Conservation (phyloP, 179 eudicot species). For the Corrigiola litoralis region DNA sequence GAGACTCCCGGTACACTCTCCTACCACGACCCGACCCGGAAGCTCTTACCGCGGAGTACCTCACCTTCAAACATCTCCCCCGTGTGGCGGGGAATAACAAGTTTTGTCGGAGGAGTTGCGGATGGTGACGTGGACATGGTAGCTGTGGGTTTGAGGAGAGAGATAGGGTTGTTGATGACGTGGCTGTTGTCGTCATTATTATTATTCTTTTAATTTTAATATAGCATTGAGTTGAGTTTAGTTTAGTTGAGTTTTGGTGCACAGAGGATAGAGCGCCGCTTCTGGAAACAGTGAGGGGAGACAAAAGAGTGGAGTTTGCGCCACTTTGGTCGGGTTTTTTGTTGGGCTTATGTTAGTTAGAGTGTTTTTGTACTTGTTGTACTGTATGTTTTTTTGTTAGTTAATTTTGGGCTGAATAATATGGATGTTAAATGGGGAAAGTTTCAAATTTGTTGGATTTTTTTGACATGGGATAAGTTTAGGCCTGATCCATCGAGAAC, state of each 20-base stretch:
- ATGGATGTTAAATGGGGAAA: too few species aligned
- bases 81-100: constrained; percentile 15
- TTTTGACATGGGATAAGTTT: too few species aligned
- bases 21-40: constrained; percentile 35
- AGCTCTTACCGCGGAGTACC: constrained; percentile 36
- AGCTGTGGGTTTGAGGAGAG: constrained; percentile 17
- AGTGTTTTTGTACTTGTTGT: too few species aligned
- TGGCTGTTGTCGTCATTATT: constrained; percentile 32
- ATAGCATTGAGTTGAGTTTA: not conserved
- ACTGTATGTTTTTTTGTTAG: too few species aligned
- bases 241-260: not conserved
- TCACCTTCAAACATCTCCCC: constrained; percentile 13
- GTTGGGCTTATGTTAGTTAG: too few species aligned
- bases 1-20: constrained; percentile 61
- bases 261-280: too few species aligned
- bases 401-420: too few species aligned
- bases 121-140: constrained; percentile 4
- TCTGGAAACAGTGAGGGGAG: too few species aligned
- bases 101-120: constrained; percentile 11
- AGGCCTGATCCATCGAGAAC: too few species aligned
- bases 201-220: not conserved
- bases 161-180: constrained; percentile 35
- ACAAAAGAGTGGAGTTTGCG: too few species aligned
- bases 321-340: too few species aligned
- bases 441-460: too few species aligned